phyloP scores from a whole-genome alignment of 805 yeast species.

The Candida xiaguanensis region DNA sequence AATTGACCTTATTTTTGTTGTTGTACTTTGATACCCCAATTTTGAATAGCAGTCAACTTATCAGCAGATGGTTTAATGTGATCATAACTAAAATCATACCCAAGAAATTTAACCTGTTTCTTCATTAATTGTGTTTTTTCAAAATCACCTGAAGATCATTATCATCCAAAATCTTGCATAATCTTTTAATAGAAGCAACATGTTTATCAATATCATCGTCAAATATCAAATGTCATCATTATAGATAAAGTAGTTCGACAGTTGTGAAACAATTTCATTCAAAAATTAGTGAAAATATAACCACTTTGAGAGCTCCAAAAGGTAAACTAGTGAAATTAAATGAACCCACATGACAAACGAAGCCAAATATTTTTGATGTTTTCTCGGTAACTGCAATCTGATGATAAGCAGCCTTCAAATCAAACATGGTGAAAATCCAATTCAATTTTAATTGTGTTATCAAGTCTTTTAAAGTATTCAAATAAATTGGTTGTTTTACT shows the following conservation, averaged over 20 bases:
- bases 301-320: background rate
- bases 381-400: background rate
- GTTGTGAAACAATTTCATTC: background rate
- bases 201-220: background rate
- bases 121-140: background rate
- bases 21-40: too few species aligned
- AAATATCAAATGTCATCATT: background rate
- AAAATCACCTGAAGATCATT: background rate
- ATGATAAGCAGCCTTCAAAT: constrained; percentile 2
- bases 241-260: background rate
- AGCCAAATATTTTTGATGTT: background rate
- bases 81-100: background rate
- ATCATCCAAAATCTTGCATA: background rate
- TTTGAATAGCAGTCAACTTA: background rate
- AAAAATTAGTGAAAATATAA: background rate
- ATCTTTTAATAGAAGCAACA: background rate
- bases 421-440: background rate
- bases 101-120: background rate
- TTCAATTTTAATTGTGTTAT: background rate
- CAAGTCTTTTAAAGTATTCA: background rate
- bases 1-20: too few species aligned
- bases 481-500: background rate
- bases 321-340: background rate
- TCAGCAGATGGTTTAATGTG: background rate
- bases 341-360: background rate